Conservation (phyloP, 495 filamentous ascomycete genomes). For the Chaetomium tenue region DNA sequence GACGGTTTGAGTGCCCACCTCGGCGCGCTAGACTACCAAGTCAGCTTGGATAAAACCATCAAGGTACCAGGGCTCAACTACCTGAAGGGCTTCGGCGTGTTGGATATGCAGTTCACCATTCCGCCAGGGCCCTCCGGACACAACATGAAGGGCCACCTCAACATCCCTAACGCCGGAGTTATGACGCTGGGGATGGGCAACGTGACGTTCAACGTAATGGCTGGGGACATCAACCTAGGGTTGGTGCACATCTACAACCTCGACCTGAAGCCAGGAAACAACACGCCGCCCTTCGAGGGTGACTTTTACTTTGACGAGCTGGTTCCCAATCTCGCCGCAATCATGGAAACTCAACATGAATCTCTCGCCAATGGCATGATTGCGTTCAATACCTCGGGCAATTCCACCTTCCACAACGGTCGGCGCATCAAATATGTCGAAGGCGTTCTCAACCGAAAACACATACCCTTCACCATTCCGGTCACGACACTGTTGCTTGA, state of each 20-base stretch:
- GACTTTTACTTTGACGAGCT: conserved; percentile 36
- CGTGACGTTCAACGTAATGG: conserved; percentile 45
- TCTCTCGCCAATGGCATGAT: conserved; percentile 42
- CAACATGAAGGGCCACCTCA: conserved; percentile 39
- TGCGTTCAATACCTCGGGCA: conserved; percentile 43
- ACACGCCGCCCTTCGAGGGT: conserved; percentile 43
- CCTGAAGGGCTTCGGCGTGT: conserved; percentile 45
- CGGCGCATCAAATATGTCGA: conserved; percentile 47
- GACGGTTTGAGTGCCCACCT: conserved; percentile 38
- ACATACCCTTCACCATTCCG: conserved; percentile 38
- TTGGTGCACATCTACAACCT: conserved; percentile 44
- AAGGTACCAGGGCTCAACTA: conserved; percentile 42
- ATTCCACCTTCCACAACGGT: conserved; percentile 45
- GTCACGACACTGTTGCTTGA: conserved; percentile 41
- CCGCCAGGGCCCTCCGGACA: conserved; percentile 42
- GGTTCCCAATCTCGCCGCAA: conserved; percentile 39
- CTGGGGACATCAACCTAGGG: conserved; percentile 42
- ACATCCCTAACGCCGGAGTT: conserved; percentile 48
- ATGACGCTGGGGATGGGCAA: conserved; percentile 51
- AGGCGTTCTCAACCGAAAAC: conserved; percentile 45
- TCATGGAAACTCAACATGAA: conserved; percentile 36
- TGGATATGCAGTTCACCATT: conserved; percentile 41
- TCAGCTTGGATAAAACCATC: conserved; percentile 45
- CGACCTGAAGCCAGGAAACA: conserved; percentile 46
- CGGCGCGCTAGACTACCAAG: conserved; percentile 38